These are phyloP conservation scores for Ascochyta lentis DNA, from an alignment of 2,329 filamentous ascomycete species.

Conservation along the genomic window DNA sequence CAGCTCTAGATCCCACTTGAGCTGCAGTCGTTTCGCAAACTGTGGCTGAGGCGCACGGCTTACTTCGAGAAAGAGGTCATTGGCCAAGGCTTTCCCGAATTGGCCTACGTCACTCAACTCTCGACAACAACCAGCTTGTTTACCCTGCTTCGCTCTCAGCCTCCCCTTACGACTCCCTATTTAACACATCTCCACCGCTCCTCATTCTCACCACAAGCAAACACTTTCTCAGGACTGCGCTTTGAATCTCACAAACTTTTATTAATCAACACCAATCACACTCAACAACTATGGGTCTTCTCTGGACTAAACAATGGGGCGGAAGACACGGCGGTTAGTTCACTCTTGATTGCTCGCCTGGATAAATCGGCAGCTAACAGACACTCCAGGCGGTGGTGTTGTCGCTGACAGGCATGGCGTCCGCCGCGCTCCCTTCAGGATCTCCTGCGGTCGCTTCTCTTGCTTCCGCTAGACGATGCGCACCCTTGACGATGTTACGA, in stretches of 20 bases:
- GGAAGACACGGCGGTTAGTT: conserved; percentile 52
- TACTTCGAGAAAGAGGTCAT: neutral
- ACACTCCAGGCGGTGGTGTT: conserved; percentile 55
- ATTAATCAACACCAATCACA: conserved; percentile 20
- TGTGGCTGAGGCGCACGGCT: conserved; percentile 11
- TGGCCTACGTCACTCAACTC: conserved; percentile 17
- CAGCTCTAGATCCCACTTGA: conserved; percentile 1
- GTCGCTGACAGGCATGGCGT: conserved; percentile 61
- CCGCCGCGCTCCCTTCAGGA: conserved; percentile 58
- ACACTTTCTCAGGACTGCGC: neutral
- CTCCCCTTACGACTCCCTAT: conserved; percentile 20
- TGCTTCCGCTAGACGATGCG: conserved; percentile 57
- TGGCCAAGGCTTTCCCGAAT: conserved; percentile 10
- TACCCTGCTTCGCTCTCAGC: conserved; percentile 23
- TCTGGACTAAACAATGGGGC: conserved; percentile 57
- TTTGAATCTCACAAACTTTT: conserved; percentile 1
- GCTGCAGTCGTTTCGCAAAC: conserved; percentile 1
- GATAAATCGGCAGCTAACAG: conserved; percentile 28
- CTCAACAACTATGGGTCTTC: conserved; percentile 51
- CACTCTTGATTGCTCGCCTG: conserved; percentile 12
- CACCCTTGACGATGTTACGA: conserved; percentile 34
- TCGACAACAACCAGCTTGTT: conserved; percentile 14
- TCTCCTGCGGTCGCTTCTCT: conserved; percentile 58
- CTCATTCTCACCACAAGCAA: conserved; percentile 10
- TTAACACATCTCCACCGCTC: conserved; percentile 16